These are phyloP conservation scores for Daldinia childiae DNA, from an alignment of 495 filamentous ascomycete genomes.

Conservation along the genomic window DNA sequence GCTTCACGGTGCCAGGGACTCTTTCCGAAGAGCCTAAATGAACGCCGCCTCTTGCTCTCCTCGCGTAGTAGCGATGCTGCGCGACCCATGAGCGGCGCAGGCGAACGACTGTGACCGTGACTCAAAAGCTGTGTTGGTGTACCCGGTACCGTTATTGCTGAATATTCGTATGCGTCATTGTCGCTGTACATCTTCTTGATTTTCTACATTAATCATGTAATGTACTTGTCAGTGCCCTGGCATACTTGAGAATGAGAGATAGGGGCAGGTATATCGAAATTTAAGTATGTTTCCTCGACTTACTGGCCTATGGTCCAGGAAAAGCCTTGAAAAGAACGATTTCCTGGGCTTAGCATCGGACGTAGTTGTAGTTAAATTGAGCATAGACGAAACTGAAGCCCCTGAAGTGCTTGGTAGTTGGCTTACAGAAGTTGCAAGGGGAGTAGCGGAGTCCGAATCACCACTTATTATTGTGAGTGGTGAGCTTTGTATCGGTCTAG, in stretches of 20 bases:
- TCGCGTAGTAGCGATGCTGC: slow-evolving; percentile 33
- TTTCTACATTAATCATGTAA: slow-evolving; percentile 14
- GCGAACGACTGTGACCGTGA: slow-evolving; percentile 4
- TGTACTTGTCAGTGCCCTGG: not conserved
- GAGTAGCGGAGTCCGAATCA: slow-evolving; percentile 20
- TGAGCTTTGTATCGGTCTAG: slow-evolving; percentile 1
- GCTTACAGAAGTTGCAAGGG: not conserved
- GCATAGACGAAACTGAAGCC: slow-evolving; percentile 10
- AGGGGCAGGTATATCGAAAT: not conserved
- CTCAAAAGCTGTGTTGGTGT: slow-evolving; percentile 3
- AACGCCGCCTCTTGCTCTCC: slow-evolving; percentile 28
- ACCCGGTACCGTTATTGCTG: not conserved
- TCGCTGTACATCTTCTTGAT: slow-evolving; percentile 21
- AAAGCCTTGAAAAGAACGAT: slow-evolving; percentile 39
- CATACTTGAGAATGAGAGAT: not conserved
- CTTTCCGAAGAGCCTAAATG: slow-evolving; percentile 47
- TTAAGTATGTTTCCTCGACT: not conserved
- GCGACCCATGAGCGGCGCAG: slow-evolving; percentile 25
- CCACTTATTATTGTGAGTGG: slow-evolving; percentile 9
- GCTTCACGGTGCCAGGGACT: slow-evolving; percentile 55
- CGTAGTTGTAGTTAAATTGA: slow-evolving; percentile 4
- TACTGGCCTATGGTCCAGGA: slow-evolving; percentile 36
- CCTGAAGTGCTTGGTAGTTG: not conserved
- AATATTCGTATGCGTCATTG: slow-evolving; percentile 16
- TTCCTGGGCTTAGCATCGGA: slow-evolving; percentile 28